phyloP scores from a whole-genome alignment of 2,329 filamentous ascomycete species.

The Aureobasidium sp. region DNA sequence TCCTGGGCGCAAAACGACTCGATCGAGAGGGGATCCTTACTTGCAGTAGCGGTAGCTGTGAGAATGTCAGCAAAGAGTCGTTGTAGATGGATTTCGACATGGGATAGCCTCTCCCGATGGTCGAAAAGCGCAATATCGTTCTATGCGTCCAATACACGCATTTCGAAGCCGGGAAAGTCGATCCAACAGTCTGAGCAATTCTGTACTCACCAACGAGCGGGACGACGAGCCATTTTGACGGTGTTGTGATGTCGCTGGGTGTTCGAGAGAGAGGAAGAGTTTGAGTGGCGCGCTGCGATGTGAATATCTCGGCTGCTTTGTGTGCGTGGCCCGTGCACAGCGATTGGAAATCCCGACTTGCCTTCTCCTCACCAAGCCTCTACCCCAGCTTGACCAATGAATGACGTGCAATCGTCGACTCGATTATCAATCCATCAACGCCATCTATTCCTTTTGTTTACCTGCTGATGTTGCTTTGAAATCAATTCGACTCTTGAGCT shows the following conservation, averaged over 20 bases:
- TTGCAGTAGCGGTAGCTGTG: constrained; percentile 75
- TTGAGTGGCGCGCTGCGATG: not conserved
- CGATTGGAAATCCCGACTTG: not conserved
- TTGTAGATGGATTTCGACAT: not conserved
- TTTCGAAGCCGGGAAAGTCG: constrained; percentile 41
- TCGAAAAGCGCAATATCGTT: constrained; percentile 1
- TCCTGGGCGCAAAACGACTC: not conserved
- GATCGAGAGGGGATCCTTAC: constrained; percentile 60
- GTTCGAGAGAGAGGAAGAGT: constrained; percentile 17
- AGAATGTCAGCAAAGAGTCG: constrained; percentile 2
- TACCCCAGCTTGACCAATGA: not conserved
- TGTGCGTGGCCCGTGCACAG: not conserved
- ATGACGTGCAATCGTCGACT: not conserved
- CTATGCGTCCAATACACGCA: not conserved
- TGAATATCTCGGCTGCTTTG: not conserved
- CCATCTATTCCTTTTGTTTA: not conserved
- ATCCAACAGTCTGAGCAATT: not conserved
- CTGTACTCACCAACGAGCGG: constrained; percentile 67
- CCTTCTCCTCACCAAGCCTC: not conserved
- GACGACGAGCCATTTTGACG: constrained; percentile 98
- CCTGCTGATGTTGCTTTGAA: constrained; percentile 1
- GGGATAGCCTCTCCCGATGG: not conserved
- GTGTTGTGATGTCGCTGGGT: constrained; percentile 48
- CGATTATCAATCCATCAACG: not conserved
- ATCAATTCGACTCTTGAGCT: not conserved